Conservation (phyloP, 2,329 filamentous ascomycete genomes). For the Cladosporium sp. region DNA sequence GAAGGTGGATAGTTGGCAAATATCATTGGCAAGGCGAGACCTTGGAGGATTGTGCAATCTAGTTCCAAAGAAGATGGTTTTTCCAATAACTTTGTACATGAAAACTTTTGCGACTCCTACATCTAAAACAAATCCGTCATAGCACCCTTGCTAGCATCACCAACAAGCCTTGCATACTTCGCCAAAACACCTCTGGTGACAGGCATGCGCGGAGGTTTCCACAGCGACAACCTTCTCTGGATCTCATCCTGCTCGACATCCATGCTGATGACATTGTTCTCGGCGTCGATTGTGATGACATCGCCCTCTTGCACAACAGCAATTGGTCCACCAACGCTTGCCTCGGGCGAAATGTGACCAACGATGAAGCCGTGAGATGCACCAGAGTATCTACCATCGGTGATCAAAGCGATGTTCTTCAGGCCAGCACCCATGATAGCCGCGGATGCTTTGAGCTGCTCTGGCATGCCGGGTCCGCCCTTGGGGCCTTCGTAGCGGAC, state of each 20-base stretch:
- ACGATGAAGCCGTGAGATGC: conserved; percentile 91
- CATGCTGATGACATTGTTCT: conserved; percentile 68
- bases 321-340: conserved; percentile 82
- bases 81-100: too few relatives aligned
- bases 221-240: conserved; percentile 55
- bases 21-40: too few relatives aligned
- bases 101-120: neutral
- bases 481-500: conserved; percentile 93
- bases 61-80: too few relatives aligned
- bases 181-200: conserved; percentile 80
- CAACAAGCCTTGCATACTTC: conserved; percentile 83
- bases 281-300: conserved; percentile 78
- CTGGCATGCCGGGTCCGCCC: conserved; percentile 92
- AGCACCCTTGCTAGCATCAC: conserved; percentile 86
- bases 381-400: conserved; percentile 84
- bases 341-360: conserved; percentile 87
- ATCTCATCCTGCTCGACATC: conserved; percentile 69
- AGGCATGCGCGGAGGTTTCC: conserved; percentile 65
- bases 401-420: conserved; percentile 83
- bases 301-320: conserved; percentile 78
- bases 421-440: conserved; percentile 91
- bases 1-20: neutral
- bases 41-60: too few relatives aligned
- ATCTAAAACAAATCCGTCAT: conserved; percentile 70
- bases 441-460: conserved; percentile 82